Percentiles rank a stretch among this genome's conserved stretches.
These are phyloP conservation scores for Solanum hybrid DNA, from an alignment of 305 asterid genomes.

Conservation along the genomic window DNA sequence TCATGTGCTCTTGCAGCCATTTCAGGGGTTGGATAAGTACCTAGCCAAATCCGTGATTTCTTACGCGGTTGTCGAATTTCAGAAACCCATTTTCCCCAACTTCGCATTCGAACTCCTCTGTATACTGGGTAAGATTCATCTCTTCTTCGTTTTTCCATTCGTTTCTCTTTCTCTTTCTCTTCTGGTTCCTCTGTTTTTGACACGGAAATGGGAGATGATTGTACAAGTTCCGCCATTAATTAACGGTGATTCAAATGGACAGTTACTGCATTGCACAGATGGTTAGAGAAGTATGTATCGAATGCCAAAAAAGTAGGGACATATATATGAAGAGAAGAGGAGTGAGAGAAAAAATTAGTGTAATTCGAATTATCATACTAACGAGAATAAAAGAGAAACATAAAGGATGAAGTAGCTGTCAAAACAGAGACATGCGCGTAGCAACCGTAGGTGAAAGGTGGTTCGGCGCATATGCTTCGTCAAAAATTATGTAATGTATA, in stretches of 20 bases:
- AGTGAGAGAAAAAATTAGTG: background rate
- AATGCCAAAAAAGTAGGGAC: background rate
- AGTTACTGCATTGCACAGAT: background rate
- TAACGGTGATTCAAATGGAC: background rate
- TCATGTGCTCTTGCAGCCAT: constrained; percentile 86
- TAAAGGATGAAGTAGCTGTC: background rate
- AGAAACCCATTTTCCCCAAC: constrained; percentile 80
- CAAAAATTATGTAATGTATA: too few relatives aligned
- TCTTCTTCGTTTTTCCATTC: background rate
- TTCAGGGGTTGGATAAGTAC: constrained; percentile 60
- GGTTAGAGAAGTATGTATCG: background rate
- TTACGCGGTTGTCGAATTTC: constrained; percentile 68
- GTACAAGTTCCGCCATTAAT: background rate
- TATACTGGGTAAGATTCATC: constrained; percentile 28
- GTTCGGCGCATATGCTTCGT: too few relatives aligned
- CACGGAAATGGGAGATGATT: background rate
- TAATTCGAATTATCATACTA: background rate
- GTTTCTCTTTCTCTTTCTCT: background rate
- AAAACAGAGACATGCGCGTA: too few relatives aligned
- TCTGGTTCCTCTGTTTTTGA: background rate
- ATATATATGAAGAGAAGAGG: background rate
- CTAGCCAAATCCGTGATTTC: constrained; percentile 63
- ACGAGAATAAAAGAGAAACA: background rate
- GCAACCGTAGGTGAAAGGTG: background rate
- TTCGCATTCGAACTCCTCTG: constrained; percentile 63